Percentiles rank a stretch among this genome's conserved stretches.
phyloP scores from a whole-genome alignment of 2,329 filamentous ascomycete species.

The Diaporthe citriasiana region DNA sequence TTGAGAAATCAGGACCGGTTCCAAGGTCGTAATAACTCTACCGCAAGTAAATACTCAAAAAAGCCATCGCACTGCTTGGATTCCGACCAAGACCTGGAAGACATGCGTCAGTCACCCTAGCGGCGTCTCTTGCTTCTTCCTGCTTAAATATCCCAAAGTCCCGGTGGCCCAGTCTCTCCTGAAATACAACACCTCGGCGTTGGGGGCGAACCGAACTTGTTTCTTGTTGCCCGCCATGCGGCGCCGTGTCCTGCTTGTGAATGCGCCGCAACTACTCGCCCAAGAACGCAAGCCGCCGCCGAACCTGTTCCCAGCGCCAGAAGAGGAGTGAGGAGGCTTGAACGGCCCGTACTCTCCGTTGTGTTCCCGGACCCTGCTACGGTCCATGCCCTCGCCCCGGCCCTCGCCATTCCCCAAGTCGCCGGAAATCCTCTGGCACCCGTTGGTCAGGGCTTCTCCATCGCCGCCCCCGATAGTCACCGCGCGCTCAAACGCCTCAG shows the following conservation, averaged over 20 bases:
- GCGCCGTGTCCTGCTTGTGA: neutral
- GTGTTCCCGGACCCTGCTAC: no score
- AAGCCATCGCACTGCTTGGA: neutral
- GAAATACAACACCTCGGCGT: constrained; percentile 16
- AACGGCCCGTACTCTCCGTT: neutral
- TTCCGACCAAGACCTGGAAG: neutral
- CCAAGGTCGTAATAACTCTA: neutral
- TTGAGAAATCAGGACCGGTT: neutral
- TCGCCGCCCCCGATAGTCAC: neutral
- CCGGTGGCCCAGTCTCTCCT: constrained; percentile 13
- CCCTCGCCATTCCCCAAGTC: neutral
- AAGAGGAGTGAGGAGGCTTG: neutral
- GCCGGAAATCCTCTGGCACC: no score
- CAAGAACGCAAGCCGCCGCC: neutral
- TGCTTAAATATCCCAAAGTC: neutral
- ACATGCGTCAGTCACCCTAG: constrained; percentile 1
- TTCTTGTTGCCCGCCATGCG: constrained; percentile 6
- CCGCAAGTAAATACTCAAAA: neutral
- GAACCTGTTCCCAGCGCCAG: neutral
- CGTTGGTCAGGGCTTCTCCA: neutral
- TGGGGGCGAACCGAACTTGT: constrained; percentile 3
- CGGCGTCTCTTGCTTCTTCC: neutral
- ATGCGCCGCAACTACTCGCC: neutral
- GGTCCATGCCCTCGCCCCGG: neutral
- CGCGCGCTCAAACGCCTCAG: constrained; percentile 16